Conservation (phyloP, 202 grass and related monocot species). For the Schoenoplectus tabernaemontani region DNA sequence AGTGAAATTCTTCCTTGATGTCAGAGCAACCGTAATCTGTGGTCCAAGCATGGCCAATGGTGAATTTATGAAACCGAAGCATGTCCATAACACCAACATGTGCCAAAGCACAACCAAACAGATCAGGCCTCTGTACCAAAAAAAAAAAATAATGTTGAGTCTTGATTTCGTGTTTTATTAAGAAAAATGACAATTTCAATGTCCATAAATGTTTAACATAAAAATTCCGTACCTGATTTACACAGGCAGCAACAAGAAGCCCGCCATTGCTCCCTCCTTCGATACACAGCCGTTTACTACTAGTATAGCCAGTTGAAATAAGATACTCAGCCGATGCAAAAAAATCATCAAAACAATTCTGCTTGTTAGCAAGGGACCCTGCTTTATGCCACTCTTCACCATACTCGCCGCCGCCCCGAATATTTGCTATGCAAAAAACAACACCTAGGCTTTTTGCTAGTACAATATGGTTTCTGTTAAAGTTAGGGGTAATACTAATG, state of each 20-base stretch:
- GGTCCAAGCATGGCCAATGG: constrained; percentile 98
- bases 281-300: constrained; percentile 55
- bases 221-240: constrained; percentile 49
- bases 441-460: constrained; percentile 64
- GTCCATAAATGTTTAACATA: neutral
- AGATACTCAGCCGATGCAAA: constrained; percentile 67
- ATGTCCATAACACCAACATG: constrained; percentile 99
- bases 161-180: neutral
- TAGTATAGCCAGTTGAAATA: constrained; percentile 66
- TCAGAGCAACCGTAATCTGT: constrained; percentile 92
- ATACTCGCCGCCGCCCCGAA: constrained; percentile 94
- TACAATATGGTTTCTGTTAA: constrained; percentile 60
- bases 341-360: constrained; percentile 97
- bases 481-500: constrained; percentile 71
- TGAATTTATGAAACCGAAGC: constrained; percentile 98
- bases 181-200: neutral
- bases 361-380: constrained; percentile 72
- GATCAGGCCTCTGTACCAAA: constrained; percentile 64
- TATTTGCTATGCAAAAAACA: constrained; percentile 73
- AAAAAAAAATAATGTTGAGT: neutral
- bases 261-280: constrained; percentile 95
- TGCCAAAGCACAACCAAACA: constrained; percentile 87
- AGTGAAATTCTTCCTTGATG: constrained; percentile 64
- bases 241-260: constrained; percentile 81
- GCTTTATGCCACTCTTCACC: constrained; percentile 99